Evolutionary conservation across 2,329 filamentous ascomycete genomes (phyloP), one percentile per base, ranked within the genome.

Genomic region (Alternaria atra): DNA sequence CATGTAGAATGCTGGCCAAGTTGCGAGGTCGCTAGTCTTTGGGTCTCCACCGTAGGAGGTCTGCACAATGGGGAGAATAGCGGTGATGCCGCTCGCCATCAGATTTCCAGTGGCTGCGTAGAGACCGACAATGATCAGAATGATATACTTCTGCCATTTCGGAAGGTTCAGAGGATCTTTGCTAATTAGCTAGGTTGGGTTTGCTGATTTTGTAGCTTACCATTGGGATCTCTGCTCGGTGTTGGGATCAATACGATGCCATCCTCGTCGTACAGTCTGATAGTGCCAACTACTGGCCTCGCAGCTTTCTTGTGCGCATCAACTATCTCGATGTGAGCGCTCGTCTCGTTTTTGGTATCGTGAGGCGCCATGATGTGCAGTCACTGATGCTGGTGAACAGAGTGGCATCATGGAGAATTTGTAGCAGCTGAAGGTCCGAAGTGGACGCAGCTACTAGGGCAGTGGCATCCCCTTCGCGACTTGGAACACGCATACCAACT

Each of bases 1-100:
- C 61, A 64, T 64, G 37, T 47, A 64, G 25, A 64, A 61, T 13
- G 61, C 59, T n/a, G 61, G 61, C 55, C 59, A 64, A 3, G 61
- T 64, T 15, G 52, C 46, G 13, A 64, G 52, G 32, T 64, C 61
- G 30, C 57, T 52, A 5, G 59, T 55, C 17, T 58, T 52, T 30
- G 58, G 55, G 12, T 64, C 47, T 4, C 59, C 51, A 23, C 32
- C 29, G 32, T 64, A 64, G 2, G 55, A 55, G 6, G 47, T 47
- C 29, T 55, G 27, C 7, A 64, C 52, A 9, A 58, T 47, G 25
- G 61, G 58, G 5, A 64, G 32, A 17, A 64, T 64, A 40, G 61
- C 55, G n/a, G 34, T 54, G 39, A 64, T 64, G 20, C 61, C 61
- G 20, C 58, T 61, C 20, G 52, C 58, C 61, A 64, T 61, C 4